Percentiles rank a stretch among this genome's conserved stretches.
phyloP scores from a whole-genome alignment of 1,139 yeast genomes.

The Kodamaea fungicola region DNA sequence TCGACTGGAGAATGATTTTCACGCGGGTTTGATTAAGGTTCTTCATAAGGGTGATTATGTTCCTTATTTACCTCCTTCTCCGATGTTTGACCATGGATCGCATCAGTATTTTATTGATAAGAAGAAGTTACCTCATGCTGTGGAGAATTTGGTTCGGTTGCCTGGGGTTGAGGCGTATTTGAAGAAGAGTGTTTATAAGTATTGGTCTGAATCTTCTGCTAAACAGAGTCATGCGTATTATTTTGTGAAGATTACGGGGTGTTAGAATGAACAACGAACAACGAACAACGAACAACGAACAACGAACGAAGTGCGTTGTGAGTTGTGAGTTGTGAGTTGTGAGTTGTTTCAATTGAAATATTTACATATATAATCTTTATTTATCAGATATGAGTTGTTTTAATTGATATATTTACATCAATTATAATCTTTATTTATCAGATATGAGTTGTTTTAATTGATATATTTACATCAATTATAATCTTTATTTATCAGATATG shows the following conservation, averaged over 20 bases:
- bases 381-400: too few species aligned
- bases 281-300: background rate
- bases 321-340: too few species aligned
- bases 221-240: slow-evolving; percentile 34
- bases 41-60: slow-evolving; percentile 56
- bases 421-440: too few species aligned
- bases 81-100: slow-evolving; percentile 45
- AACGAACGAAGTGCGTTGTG: background rate
- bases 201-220: slow-evolving; percentile 24
- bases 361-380: too few species aligned
- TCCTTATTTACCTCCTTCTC: slow-evolving; percentile 55
- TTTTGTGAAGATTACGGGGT: slow-evolving; percentile 32
- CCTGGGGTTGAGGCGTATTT: slow-evolving; percentile 1
- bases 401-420: too few species aligned
- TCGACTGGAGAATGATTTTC: slow-evolving; percentile 14
- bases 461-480: too few species aligned
- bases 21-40: slow-evolving; percentile 44
- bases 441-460: too few species aligned
- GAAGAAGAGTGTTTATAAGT: slow-evolving; percentile 6
- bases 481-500: too few species aligned
- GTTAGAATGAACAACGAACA: slow-evolving; percentile 14
- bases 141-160: slow-evolving; percentile 25
- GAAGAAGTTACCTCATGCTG: slow-evolving; percentile 43
- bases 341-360: too few species aligned
- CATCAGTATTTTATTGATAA: slow-evolving; percentile 46